phyloP scores from a whole-genome alignment of 805 yeast species.

The Teunomyces barrocoloradensis region DNA sequence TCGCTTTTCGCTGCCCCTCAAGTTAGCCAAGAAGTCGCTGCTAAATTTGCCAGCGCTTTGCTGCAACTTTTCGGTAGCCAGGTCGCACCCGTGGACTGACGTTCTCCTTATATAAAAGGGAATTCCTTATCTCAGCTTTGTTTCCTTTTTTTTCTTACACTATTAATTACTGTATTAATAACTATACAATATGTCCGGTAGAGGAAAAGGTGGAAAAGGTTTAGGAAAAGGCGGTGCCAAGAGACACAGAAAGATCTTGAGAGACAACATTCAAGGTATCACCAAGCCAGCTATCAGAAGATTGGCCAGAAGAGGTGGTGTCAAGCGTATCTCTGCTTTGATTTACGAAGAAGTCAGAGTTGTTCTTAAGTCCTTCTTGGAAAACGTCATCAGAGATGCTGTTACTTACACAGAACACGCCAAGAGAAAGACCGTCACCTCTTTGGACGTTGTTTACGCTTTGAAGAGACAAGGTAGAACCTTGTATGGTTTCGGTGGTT shows the following conservation, averaged over 20 bases:
- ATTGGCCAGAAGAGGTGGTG: slow-evolving; percentile 99
- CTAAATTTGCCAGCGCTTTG: neutral
- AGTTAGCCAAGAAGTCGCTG: neutral
- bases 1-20: slow-evolving; percentile 1
- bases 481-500: slow-evolving; percentile 99
- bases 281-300: slow-evolving; percentile 99
- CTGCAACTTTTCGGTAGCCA: slow-evolving; percentile 4
- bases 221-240: slow-evolving; percentile 99
- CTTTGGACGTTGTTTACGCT: slow-evolving; percentile 97
- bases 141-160: slow-evolving; percentile 13
- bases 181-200: slow-evolving; percentile 74
- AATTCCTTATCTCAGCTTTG: neutral
- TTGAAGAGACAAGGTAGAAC: slow-evolving; percentile 99
- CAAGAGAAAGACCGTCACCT: slow-evolving; percentile 99
- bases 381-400: slow-evolving; percentile 97
- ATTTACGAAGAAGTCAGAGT: slow-evolving; percentile 99
- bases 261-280: slow-evolving; percentile 99
- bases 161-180: slow-evolving; percentile 14
- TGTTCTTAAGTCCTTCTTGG: slow-evolving; percentile 92
- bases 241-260: slow-evolving; percentile 99
- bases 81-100: slow-evolving; percentile 8
- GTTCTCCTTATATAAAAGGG: slow-evolving; percentile 4
- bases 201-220: slow-evolving; percentile 99
- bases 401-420: slow-evolving; percentile 99
- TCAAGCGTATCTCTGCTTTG: slow-evolving; percentile 98